These are phyloP conservation scores for Globisporangium canariense DNA, from an alignment of 352 stramenopile genomes.

Conservation along the genomic window DNA sequence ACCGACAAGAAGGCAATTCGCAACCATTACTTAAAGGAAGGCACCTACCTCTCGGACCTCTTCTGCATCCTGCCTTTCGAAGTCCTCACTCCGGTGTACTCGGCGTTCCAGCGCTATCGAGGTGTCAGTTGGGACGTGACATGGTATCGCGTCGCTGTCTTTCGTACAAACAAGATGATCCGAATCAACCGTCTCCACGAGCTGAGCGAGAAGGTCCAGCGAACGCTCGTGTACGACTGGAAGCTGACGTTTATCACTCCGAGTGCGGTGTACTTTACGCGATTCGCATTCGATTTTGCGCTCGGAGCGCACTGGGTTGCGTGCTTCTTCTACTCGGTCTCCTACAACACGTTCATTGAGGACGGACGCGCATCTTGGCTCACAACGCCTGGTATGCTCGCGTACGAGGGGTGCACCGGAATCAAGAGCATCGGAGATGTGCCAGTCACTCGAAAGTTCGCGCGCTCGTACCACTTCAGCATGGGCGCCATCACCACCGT, in stretches of 20 bases:
- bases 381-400: conserved; percentile 26
- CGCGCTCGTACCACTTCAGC: conserved; percentile 36
- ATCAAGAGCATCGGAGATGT: conserved; percentile 23
- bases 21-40: conserved; percentile 30
- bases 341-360: conserved; percentile 20
- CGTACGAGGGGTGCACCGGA: conserved; percentile 17
- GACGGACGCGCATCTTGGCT: conserved; percentile 17
- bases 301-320: conserved; percentile 27
- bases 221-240: conserved; percentile 22
- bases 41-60: conserved; percentile 30
- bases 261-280: conserved; percentile 16
- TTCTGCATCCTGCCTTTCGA: conserved; percentile 30
- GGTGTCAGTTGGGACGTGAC: conserved; percentile 8
- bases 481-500: conserved; percentile 38
- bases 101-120: background rate
- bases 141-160: conserved; percentile 19
- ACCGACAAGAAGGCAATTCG: conserved; percentile 23
- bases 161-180: conserved; percentile 22
- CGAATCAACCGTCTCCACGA: conserved; percentile 21
- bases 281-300: conserved; percentile 23
- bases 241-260: conserved; percentile 10
- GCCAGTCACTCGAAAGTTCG: conserved; percentile 23
- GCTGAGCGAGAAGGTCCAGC: conserved; percentile 17
- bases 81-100: conserved; percentile 15
- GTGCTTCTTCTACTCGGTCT: conserved; percentile 24